Evolutionary conservation across 805 yeast species (phyloP).

Genomic region (Cyberlindnera petersonii): DNA sequence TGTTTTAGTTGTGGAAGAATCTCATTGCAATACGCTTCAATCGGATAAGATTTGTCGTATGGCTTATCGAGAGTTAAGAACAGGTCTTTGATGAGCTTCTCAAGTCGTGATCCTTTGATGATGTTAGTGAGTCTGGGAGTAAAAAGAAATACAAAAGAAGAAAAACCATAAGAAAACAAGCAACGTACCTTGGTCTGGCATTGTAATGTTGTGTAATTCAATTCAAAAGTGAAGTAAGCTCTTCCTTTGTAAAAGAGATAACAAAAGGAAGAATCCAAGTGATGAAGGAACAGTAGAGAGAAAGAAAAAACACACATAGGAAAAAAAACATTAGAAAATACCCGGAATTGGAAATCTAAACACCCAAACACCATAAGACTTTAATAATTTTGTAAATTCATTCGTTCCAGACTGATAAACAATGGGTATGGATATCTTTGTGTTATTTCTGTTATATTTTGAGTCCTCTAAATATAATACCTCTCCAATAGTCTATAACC

Average conservation of each 20-base stretch:
- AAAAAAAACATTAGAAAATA: background rate
- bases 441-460: too few species aligned
- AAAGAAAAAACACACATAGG: too few species aligned
- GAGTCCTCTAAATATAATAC: too few species aligned
- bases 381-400: too few species aligned
- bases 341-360: background rate
- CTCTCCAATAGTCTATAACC: too few species aligned
- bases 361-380: constrained; percentile 3
- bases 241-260: background rate
- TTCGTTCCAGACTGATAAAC: too few species aligned
- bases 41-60: constrained; percentile 11
- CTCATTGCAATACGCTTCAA: constrained; percentile 21
- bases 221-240: background rate
- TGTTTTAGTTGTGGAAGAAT: constrained; percentile 46
- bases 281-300: too few species aligned
- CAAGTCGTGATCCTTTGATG: constrained; percentile 17
- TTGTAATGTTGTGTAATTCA: background rate
- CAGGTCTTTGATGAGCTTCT: constrained; percentile 23
- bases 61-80: constrained; percentile 25
- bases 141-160: background rate
- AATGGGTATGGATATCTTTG: too few species aligned
- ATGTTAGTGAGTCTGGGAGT: background rate
- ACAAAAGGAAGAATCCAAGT: background rate
- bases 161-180: too few species aligned
- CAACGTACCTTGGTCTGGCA: constrained; percentile 16